Evolutionary conservation across 257 asterid species (phyloP), one percentile per base, ranked within the genome.

Genomic region (Solanum tacnaense): DNA sequence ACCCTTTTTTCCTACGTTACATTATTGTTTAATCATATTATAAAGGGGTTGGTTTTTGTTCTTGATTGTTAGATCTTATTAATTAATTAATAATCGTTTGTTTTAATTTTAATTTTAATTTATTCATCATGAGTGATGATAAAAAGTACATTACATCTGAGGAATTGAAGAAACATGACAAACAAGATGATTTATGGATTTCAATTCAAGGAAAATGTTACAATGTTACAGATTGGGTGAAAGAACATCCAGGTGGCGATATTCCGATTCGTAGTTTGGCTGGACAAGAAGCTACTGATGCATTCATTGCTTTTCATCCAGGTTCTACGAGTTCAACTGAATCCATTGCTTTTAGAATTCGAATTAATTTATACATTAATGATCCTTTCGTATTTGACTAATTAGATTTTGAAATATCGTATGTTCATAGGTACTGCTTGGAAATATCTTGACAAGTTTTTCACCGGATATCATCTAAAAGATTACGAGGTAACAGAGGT

Each of bases 231-330:
- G 90, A 90, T 41, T 92, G 94, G 94, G 73, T 90, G 23, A 87
- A 89, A 38, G 83, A 90, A 2, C 94, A 92, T 35, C 94, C 94
- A 3, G 94, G 94, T 10, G 94, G 94, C 0, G 93, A 91, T 36
- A 76, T 87, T 2, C 90, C 90, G 1, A 86, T 92, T 46, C 85
- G 85, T 10, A 81, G 70, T 49, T 49, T 81, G 68, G 85, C 85
- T 46, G 85, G 85, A 46, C 85, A 81, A 81, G 85, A 81, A 46
- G 85, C 85, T 29, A 81, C 85, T 81, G 85, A 81, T 49, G 85
- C 85, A 81, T 81, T 81, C 85, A 81, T 81, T 29, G 85, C 85
- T 16, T 81, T 81, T 49, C 85, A 81, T 49, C 85, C 85, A 81
- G 85, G 85, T 78, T 25, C 3, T 5, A 29, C 3, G 32, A 5